Base-by-base conservation (phyloP, 2,329 filamentous ascomycete genomes). In the Penicillium polonicum region DNA sequence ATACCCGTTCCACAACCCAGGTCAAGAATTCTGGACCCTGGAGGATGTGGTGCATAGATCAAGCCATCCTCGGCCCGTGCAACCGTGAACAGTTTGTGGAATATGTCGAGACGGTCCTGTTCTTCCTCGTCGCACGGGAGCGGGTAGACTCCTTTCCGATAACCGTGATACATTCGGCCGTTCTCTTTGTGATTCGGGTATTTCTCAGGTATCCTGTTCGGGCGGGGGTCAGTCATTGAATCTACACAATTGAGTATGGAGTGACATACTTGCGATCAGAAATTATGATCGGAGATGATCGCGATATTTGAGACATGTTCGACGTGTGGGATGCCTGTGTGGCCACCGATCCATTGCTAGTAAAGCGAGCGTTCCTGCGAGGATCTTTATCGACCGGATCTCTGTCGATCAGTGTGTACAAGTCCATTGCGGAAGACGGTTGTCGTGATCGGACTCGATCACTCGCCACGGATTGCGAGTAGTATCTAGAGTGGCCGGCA, bases 1-100 rank as follows among this genome's bases (percentile, higher is more conserved):
- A 96, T 93, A 39, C 91, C 92, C 1, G 91, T 96, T 21, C 92
- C 93, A 62, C 89, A 92, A 42, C 92, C 93, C 53, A 96, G 69
- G 66, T 86, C 85, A 55, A 87, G 77, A 60, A 87, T 82, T 59
- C 82, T 79, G 57, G 77, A 76, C 55, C 75, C 74, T 5, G 67
- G 69, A 1, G 70, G 70, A 62, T 72, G 70, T 4, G 76, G 76
- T 48, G 76, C 74, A 60, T 76, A 72, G 13, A 78, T 75, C 35
- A 79, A 67, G 15, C 68, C 68, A 56, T 82, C 79, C 29, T 69
- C 72, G 43, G 78, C 74, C 61, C 88, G 85, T 49, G 85, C 85
- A 21, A 89, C 83, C 17, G 82, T 79, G 68, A 92, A 89, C 65
- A 93, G 79, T 68, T 90, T 89, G 78, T 95, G 89, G 70, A 91